These are phyloP conservation scores for Xylaria sp. DNA, from an alignment of 2,329 filamentous ascomycete species.

Conservation along the genomic window DNA sequence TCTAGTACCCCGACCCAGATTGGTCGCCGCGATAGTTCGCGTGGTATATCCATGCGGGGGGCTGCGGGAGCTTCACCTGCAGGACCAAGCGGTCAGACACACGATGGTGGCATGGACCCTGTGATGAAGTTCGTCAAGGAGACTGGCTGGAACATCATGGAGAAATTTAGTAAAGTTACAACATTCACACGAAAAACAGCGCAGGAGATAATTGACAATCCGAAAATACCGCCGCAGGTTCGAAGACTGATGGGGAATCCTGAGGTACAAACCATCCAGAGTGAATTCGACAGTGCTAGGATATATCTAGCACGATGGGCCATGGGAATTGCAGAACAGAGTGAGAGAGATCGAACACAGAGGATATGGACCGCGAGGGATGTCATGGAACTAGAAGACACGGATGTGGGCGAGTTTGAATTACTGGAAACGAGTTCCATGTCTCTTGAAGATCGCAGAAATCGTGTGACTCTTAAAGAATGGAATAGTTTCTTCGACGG, in stretches of 20 bases:
- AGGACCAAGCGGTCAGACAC: conserved; percentile 52
- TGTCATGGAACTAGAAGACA: conserved; percentile 92
- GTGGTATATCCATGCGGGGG: conserved; percentile 47
- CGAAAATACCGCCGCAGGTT: conserved; percentile 88
- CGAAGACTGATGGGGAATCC: conserved; percentile 86
- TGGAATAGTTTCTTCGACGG: conserved; percentile 92
- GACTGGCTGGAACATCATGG: conserved; percentile 93
- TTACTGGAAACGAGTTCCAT: conserved; percentile 82
- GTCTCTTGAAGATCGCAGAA: conserved; percentile 79
- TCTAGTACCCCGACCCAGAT: conserved; percentile 56
- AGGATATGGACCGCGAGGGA: conserved; percentile 94
- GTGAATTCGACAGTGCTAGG: conserved; percentile 96
- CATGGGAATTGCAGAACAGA: conserved; percentile 98
- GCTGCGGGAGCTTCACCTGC: conserved; percentile 52
- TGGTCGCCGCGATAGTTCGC: conserved; percentile 53
- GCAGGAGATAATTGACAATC: conserved; percentile 90
- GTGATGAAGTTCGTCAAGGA: conserved; percentile 94
- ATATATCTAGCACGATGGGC: conserved; percentile 96
- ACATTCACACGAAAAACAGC: conserved; percentile 94
- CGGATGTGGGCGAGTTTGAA: conserved; percentile 95
- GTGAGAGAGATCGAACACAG: conserved; percentile 84
- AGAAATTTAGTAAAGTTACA: conserved; percentile 96
- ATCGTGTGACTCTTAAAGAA: conserved; percentile 80
- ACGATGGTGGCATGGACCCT: conserved; percentile 86
- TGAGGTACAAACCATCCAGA: conserved; percentile 93